A percentile compares a stretch with the other conserved stretches of the same genome.
Conservation (phyloP, 2,329 filamentous ascomycete species). For the Talaromyces sp. region DNA sequence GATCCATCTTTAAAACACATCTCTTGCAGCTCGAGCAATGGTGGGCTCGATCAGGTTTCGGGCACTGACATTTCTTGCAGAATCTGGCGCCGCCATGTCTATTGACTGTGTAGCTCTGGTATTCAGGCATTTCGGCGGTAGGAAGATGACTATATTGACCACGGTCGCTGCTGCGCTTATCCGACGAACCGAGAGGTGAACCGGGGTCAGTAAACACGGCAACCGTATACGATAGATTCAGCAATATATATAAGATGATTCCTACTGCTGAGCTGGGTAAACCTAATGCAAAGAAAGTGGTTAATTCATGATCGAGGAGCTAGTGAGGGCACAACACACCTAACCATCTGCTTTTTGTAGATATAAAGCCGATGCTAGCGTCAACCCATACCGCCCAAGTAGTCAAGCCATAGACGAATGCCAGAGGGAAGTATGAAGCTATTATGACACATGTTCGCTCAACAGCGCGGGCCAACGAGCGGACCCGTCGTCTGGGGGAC, state of each 20-base stretch:
- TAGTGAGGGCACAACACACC: slow-evolving; percentile 30
- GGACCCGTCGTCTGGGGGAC: slow-evolving; percentile 41
- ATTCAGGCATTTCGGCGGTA: slow-evolving; percentile 60
- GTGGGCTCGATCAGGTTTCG: slow-evolving; percentile 92
- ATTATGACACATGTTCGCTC: slow-evolving; percentile 81
- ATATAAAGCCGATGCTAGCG: slow-evolving; percentile 63
- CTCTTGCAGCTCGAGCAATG: slow-evolving; percentile 93
- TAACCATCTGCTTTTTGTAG: slow-evolving; percentile 48
- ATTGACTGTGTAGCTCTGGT: slow-evolving; percentile 85
- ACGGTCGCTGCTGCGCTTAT: slow-evolving; percentile 26
- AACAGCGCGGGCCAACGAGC: slow-evolving; percentile 48
- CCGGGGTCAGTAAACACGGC: slow-evolving; percentile 93
- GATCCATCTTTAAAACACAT: slow-evolving; percentile 99
- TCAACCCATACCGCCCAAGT: slow-evolving; percentile 92
- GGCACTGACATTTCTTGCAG: slow-evolving; percentile 95
- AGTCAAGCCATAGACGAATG: slow-evolving; percentile 85
- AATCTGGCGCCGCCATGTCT: slow-evolving; percentile 80
- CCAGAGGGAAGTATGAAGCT: slow-evolving; percentile 78
- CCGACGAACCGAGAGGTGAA: slow-evolving; percentile 48
- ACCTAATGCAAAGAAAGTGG: slow-evolving; percentile 25
- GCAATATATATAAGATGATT: slow-evolving; percentile 68
- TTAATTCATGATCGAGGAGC: neutral
- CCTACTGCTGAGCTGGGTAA: slow-evolving; percentile 59
- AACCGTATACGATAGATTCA: slow-evolving; percentile 85
- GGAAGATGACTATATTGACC: slow-evolving; percentile 72